Base-by-base conservation (phyloP, 2,329 filamentous ascomycete species). In the Onygenales sp. region DNA sequence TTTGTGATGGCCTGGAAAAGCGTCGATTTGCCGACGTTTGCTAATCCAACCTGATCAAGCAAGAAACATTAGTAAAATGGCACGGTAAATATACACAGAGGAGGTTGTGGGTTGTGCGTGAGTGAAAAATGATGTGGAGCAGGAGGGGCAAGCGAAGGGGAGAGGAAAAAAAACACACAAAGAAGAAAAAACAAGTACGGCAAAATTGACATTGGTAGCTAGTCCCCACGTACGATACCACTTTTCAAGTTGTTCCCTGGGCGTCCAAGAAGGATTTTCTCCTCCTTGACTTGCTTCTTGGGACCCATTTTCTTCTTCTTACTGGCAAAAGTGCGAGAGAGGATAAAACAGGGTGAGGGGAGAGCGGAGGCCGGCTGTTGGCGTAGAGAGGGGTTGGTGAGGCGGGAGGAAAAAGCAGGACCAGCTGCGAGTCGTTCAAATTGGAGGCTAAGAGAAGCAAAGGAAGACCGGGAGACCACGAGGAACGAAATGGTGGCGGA, bases 1-100 rank as follows among this genome's bases (percentile, higher is more conserved):
- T 96, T 97, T 70, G 93, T 98, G 75, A 98, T 96, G 70, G 93
- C 90, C 80, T 98, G 94, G 83, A 98, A 98, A 66, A 98, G 84
- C 36, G 94, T 98, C 62, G 93, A 98, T 79, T 98, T 98, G 74
- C 93, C 93, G 65, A 98, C 94, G 74, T 98, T 98, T 74, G 93
- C 93, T 67, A 98, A 85, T 76, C 93, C 93, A 74, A 98, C 90
- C 90, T 95, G 71, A 52, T 56, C 51, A 46, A 42, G 45, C 36
- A 51, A 42, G 42, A 49, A 4, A 40, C 5, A 27, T 49, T 27
- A 49, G 47, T 40, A 40, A 40, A 31, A 7, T 36, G 40, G 21
- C 11, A 14, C 17, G 1, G 17, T 40, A 49, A 42, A 11, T 10
- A 49, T 40, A 14, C 36, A 49, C 14, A n/a, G 14, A 27, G 11